A percentile compares a stretch with the other conserved stretches of the same genome.
Conservation (phyloP, 306 rosid species). For the Fragaria nilgerrensis region DNA sequence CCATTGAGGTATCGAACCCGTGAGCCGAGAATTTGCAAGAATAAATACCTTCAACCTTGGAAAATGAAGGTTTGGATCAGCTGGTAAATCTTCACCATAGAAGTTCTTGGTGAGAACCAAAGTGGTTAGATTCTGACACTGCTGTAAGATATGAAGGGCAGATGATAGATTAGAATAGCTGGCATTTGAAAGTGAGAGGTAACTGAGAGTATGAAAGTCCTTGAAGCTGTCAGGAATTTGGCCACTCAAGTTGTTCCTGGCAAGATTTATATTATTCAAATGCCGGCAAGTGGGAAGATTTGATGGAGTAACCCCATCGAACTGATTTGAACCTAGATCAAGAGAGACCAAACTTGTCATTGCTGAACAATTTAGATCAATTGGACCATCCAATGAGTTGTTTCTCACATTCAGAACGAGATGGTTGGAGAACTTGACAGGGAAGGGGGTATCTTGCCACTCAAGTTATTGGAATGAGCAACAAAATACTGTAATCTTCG, state of each 20-base stretch:
- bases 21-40: slow-evolving; percentile 46
- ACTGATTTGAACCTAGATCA: slow-evolving; percentile 49
- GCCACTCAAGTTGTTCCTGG: slow-evolving; percentile 37
- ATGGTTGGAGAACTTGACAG: slow-evolving; percentile 35
- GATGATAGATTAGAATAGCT: slow-evolving; percentile 35
- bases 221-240: slow-evolving; percentile 47
- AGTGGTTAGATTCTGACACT: slow-evolving; percentile 47
- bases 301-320: slow-evolving; percentile 37
- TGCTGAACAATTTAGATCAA: slow-evolving; percentile 38
- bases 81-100: slow-evolving; percentile 40
- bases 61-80: slow-evolving; percentile 28
- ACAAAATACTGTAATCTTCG: slow-evolving; percentile 20
- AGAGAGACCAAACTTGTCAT: slow-evolving; percentile 39
- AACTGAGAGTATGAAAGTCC: slow-evolving; percentile 34
- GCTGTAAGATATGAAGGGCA: slow-evolving; percentile 37
- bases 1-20: slow-evolving; percentile 56
- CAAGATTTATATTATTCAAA: slow-evolving; percentile 42
- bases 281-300: slow-evolving; percentile 41
- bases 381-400: slow-evolving; percentile 40
- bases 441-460: slow-evolving; percentile 31
- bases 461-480: slow-evolving; percentile 43
- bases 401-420: slow-evolving; percentile 40
- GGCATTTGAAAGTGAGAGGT: slow-evolving; percentile 43
- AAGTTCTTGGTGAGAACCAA: slow-evolving; percentile 50
- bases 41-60: no score